Conservation (phyloP, 148 eudicot species). For the Persicaria tinctoria region DNA sequence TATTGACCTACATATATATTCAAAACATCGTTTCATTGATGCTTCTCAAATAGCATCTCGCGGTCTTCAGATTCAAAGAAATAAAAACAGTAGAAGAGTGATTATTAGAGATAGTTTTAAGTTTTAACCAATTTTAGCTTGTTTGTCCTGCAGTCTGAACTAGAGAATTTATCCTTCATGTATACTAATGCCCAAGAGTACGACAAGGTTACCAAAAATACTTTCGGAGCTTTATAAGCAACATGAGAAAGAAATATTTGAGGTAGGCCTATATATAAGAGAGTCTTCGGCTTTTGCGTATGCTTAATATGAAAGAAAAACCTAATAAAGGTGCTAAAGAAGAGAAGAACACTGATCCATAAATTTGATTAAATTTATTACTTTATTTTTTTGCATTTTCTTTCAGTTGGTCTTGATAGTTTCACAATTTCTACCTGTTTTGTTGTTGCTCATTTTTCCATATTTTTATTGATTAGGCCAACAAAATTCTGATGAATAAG, state of each 20-base stretch:
- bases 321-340: too few relatives aligned
- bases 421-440: neutral
- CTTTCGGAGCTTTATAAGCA: slow-evolving; percentile 71
- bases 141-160: slow-evolving; percentile 72
- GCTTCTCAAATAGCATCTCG: too few relatives aligned
- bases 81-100: too few relatives aligned
- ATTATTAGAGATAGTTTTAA: too few relatives aligned
- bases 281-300: neutral
- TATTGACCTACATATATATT: too few relatives aligned
- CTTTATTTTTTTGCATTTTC: neutral
- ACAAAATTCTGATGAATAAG: slow-evolving; percentile 75
- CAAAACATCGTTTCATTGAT: too few relatives aligned
- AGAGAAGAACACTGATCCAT: neutral
- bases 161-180: slow-evolving; percentile 92
- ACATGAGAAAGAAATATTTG: slow-evolving; percentile 75
- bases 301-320: neutral
- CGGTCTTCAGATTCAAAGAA: too few relatives aligned
- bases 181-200: slow-evolving; percentile 83
- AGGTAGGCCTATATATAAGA: slow-evolving; percentile 36
- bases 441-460: neutral
- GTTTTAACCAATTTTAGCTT: neutral
- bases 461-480: slow-evolving; percentile 48
- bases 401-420: neutral
- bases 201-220: slow-evolving; percentile 51
- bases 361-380: neutral